Evolutionary conservation across 1,284 basidiomycete species (phyloP).

Genomic region (Polyporus tsugae): DNA sequence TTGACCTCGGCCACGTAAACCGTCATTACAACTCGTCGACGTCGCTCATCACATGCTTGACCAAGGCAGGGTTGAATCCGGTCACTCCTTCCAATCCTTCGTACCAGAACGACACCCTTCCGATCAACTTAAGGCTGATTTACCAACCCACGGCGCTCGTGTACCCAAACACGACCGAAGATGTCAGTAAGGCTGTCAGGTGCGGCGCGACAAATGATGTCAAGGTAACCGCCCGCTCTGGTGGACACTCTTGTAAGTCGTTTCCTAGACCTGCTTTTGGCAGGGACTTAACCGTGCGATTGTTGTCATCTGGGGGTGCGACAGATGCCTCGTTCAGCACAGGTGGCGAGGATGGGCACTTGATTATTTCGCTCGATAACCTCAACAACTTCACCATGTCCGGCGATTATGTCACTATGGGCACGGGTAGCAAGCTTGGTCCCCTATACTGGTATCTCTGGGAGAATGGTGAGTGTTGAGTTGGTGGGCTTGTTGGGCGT

Average conservation of each 20-base stretch:
- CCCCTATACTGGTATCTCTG: constrained; percentile 8
- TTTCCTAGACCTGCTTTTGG: too few relatives aligned
- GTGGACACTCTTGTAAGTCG: constrained; percentile 11
- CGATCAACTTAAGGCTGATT: constrained; percentile 4
- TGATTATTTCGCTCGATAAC: constrained; percentile 5
- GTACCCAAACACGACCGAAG: constrained; percentile 7
- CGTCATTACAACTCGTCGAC: neutral
- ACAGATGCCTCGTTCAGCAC: constrained; percentile 9
- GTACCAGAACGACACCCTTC: constrained; percentile 7
- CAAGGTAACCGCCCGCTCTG: constrained; percentile 9
- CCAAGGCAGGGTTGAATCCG: constrained; percentile 4
- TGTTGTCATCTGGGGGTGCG: neutral
- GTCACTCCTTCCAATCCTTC: constrained; percentile 1
- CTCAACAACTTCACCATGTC: neutral
- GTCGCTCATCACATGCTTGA: constrained; percentile 3
- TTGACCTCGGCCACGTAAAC: neutral
- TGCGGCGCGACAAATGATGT: constrained; percentile 5
- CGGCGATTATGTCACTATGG: neutral
- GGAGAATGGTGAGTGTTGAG: constrained; percentile 3
- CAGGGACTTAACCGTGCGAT: neutral
- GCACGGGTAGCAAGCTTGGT: constrained; percentile 9
- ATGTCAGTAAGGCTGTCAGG: constrained; percentile 4
- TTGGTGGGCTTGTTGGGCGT: neutral
- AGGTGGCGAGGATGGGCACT: constrained; percentile 4
- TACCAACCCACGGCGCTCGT: constrained; percentile 6